Percentiles rank a stretch among this genome's conserved stretches.
Conservation (phyloP, 148 eudicot species). For the Rhododendron griersonianum region DNA sequence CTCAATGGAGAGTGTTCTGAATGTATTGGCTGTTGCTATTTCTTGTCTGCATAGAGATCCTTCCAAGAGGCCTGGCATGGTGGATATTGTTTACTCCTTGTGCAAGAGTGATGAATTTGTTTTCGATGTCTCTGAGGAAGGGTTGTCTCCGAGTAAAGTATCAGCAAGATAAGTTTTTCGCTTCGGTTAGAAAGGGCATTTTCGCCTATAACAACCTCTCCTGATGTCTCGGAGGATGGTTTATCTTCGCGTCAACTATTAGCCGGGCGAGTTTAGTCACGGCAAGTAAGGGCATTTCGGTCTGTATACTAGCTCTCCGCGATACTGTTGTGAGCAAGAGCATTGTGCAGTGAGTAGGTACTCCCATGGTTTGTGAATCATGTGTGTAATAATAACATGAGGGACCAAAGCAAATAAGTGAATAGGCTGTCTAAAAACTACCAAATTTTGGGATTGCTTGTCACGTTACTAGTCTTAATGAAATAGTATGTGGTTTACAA, state of each 20-base stretch:
- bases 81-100: constrained; percentile 82
- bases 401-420: background rate
- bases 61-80: constrained; percentile 71
- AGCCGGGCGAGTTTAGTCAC: background rate
- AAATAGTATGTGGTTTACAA: background rate
- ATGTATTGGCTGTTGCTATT: constrained; percentile 53
- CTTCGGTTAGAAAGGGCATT: background rate
- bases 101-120: constrained; percentile 76
- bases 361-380: background rate
- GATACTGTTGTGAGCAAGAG: background rate
- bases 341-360: background rate
- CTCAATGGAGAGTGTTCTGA: constrained; percentile 48
- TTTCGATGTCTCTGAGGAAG: constrained; percentile 48
- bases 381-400: background rate
- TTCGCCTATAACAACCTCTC: background rate
- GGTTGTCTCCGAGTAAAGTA: constrained; percentile 35
- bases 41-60: constrained; percentile 69
- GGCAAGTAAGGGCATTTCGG: background rate
- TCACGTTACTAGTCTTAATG: background rate
- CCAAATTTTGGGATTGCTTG: background rate
- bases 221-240: background rate
- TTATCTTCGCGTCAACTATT: background rate
- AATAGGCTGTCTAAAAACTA: background rate
- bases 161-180: constrained; percentile 23
- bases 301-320: background rate